Evolutionary conservation across 371 early-diverging fungal species (phyloP).

Genomic region (Mortierella sp.): DNA sequence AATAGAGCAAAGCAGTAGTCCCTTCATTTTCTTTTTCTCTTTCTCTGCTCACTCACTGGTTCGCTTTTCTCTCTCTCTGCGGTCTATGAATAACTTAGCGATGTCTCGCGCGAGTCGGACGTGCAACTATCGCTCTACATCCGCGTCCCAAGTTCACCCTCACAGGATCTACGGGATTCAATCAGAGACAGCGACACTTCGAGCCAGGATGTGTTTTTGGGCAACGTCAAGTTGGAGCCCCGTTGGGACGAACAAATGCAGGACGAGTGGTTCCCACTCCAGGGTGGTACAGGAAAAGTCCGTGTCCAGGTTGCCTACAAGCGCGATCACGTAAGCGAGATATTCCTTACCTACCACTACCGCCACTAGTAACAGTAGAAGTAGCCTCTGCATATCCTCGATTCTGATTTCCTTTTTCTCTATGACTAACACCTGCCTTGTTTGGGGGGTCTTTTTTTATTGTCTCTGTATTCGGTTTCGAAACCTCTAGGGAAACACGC

Average conservation of each 20-base stretch:
- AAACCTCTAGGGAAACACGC: constrained; percentile 59
- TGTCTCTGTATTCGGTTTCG: not conserved
- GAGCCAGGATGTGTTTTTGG: constrained; percentile 73
- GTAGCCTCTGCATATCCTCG: too few species aligned
- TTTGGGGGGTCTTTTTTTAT: too few species aligned
- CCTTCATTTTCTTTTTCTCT: too few species aligned
- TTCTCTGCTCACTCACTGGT: not conserved
- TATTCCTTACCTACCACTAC: too few species aligned
- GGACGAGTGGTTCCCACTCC: constrained; percentile 68
- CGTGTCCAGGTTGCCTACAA: constrained; percentile 78
- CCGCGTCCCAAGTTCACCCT: constrained; percentile 65
- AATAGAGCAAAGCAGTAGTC: constrained; percentile 3
- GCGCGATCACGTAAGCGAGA: constrained; percentile 67
- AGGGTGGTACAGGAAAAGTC: constrained; percentile 72
- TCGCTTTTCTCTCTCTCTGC: constrained; percentile 4
- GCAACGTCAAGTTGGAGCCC: constrained; percentile 73
- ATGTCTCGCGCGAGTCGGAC: constrained; percentile 88
- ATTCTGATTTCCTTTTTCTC: not conserved
- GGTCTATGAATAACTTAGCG: constrained; percentile 62
- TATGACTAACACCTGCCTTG: not conserved
- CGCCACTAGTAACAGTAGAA: too few species aligned
- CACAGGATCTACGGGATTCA: constrained; percentile 32
- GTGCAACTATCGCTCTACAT: constrained; percentile 88
- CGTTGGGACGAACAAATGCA: constrained; percentile 66
- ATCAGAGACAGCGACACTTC: constrained; percentile 57